A percentile compares a stretch with the other conserved stretches of the same genome.
These are phyloP conservation scores for Kuraishia piskuri DNA, from an alignment of 805 yeast genomes.

Conservation along the genomic window DNA sequence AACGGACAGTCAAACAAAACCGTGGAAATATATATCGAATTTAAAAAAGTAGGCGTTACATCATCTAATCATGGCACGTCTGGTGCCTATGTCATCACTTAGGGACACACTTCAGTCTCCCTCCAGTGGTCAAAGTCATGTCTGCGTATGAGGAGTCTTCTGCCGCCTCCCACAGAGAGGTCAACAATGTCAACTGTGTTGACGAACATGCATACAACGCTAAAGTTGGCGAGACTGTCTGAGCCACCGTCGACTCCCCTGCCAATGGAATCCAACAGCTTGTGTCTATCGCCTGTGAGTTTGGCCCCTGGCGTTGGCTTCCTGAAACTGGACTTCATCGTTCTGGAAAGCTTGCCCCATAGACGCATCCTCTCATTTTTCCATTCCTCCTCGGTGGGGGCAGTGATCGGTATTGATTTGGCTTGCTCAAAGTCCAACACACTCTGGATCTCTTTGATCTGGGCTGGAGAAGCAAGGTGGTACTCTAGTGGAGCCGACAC, in stretches of 20 bases:
- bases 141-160: conserved; percentile 45
- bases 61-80: not conserved
- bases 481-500: conserved; percentile 13
- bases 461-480: conserved; percentile 14
- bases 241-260: conserved; percentile 80
- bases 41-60: not conserved
- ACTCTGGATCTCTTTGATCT: conserved; percentile 6
- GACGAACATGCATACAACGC: conserved; percentile 58
- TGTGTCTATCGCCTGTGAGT: conserved; percentile 44
- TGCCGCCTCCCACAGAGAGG: conserved; percentile 41
- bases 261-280: conserved; percentile 57
- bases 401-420: conserved; percentile 9
- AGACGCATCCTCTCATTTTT: conserved; percentile 48
- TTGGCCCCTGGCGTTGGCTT: conserved; percentile 66
- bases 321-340: conserved; percentile 55
- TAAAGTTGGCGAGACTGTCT: conserved; percentile 57
- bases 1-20: not conserved
- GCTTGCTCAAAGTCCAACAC: not conserved
- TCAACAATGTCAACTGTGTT: conserved; percentile 66
- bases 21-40: not conserved
- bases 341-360: conserved; percentile 54
- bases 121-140: conserved; percentile 58
- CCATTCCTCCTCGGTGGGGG: conserved; percentile 63
- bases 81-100: conserved; percentile 4
- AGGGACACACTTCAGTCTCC: conserved; percentile 76